Conservation (phyloP, 805 yeast species). For the Spencermartinsiella europaea region DNA sequence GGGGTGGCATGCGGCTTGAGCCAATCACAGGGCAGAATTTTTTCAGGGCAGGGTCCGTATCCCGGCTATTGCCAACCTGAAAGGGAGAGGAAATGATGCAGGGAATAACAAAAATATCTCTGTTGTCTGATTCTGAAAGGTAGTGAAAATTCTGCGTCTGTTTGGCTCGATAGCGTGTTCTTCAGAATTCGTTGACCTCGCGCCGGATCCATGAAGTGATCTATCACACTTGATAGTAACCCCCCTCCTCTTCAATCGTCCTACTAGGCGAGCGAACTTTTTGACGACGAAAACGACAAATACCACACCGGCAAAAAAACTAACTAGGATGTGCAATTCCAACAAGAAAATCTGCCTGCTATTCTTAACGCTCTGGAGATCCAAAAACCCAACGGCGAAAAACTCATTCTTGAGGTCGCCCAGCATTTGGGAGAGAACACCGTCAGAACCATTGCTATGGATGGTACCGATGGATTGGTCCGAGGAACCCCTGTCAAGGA, state of each 20-base stretch:
- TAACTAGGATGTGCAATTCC: slow-evolving; percentile 78
- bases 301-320: background rate
- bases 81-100: no score
- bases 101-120: no score
- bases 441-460: slow-evolving; percentile 99
- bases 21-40: slow-evolving; percentile 8
- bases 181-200: no score
- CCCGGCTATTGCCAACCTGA: no score
- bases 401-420: slow-evolving; percentile 94
- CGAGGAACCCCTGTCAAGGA: slow-evolving; percentile 91
- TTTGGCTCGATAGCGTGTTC: no score
- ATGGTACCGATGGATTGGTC: slow-evolving; percentile 99
- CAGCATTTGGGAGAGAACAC: slow-evolving; percentile 99
- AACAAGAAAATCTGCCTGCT: slow-evolving; percentile 94
- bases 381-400: slow-evolving; percentile 64
- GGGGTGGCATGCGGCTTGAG: background rate
- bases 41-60: background rate
- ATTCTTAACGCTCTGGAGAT: slow-evolving; percentile 95
- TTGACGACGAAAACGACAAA: background rate
- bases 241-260: no score
- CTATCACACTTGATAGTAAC: no score
- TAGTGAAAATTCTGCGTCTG: no score
- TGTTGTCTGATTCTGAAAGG: no score
- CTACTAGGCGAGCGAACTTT: no score
- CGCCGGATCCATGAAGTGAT: no score